Conservation (phyloP, 75 land plant species). For the Chamaecyparis obtusa region DNA sequence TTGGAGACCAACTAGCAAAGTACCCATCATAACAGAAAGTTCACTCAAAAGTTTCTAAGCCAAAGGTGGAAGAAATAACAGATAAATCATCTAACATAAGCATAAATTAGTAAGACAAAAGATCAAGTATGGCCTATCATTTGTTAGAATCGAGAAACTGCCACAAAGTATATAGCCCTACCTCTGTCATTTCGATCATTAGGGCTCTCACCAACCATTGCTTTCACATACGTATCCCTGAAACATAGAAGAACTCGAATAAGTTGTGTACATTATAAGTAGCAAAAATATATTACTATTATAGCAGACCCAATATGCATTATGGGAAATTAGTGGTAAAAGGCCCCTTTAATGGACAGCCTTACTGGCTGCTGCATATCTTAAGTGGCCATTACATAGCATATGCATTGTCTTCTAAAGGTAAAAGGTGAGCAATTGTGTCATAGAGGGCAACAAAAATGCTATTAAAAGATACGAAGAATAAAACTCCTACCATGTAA, state of each 20-base stretch:
- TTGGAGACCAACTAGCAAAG: neutral
- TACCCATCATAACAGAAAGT: neutral
- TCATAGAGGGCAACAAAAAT: neutral
- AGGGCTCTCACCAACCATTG: conserved; percentile 77
- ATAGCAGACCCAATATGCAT: neutral
- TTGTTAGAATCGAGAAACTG: conserved; percentile 4
- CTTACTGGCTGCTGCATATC: neutral
- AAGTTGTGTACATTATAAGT: neutral
- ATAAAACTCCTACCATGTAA: neutral
- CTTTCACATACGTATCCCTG: conserved; percentile 91
- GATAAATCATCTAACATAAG: neutral
- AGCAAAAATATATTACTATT: neutral
- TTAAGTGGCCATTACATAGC: neutral
- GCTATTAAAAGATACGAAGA: neutral
- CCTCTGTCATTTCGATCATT: conserved; percentile 99
- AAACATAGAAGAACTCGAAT: conserved; percentile 4
- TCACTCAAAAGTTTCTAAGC: neutral
- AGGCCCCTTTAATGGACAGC: neutral
- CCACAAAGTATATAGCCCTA: conserved; percentile 13
- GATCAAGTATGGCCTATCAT: neutral
- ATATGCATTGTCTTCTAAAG: neutral
- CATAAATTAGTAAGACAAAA: neutral
- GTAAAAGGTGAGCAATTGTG: neutral
- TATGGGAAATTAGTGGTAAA: neutral
- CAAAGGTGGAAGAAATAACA: neutral